These are phyloP conservation scores for Closterium sp. DNA, from an alignment of 139 green algal genomes.

Conservation along the genomic window DNA sequence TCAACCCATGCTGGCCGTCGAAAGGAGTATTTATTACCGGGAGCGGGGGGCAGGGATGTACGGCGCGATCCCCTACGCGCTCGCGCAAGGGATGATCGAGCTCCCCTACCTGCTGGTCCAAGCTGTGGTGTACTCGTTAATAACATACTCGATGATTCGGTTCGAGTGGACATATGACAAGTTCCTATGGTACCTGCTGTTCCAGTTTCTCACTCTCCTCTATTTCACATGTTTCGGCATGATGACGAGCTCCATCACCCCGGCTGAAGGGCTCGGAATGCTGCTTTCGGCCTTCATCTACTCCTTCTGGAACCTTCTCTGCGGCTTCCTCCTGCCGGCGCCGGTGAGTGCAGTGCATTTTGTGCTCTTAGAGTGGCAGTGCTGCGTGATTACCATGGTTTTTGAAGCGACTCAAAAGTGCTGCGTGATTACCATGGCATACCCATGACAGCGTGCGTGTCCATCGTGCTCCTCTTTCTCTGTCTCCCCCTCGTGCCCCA, in stretches of 20 bases:
- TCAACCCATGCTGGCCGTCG: constrained; percentile 45
- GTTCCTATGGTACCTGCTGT: constrained; percentile 31
- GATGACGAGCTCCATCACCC: constrained; percentile 30
- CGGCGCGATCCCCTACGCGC: constrained; percentile 48
- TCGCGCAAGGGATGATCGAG: constrained; percentile 53
- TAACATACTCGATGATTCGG: constrained; percentile 25
- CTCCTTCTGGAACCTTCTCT: constrained; percentile 47
- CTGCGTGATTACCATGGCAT: no score
- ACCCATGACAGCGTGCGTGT: no score
- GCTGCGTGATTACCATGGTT: no score
- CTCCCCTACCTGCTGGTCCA: constrained; percentile 57
- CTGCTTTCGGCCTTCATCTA: constrained; percentile 24
- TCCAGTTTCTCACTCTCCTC: constrained; percentile 32
- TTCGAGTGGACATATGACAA: constrained; percentile 31
- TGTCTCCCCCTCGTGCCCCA: neutral
- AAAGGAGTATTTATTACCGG: constrained; percentile 52
- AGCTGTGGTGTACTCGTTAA: constrained; percentile 39
- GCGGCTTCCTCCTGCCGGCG: constrained; percentile 25
- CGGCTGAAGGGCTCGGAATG: constrained; percentile 2
- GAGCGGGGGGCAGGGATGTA: constrained; percentile 56
- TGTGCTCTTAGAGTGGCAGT: no score
- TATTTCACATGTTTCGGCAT: constrained; percentile 40
- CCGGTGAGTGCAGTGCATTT: constrained; percentile 6
- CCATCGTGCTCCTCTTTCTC: neutral
- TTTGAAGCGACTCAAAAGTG: no score